phyloP scores from a whole-genome alignment of 2,329 filamentous ascomycete genomes.

The Diaporthe humulicola region DNA sequence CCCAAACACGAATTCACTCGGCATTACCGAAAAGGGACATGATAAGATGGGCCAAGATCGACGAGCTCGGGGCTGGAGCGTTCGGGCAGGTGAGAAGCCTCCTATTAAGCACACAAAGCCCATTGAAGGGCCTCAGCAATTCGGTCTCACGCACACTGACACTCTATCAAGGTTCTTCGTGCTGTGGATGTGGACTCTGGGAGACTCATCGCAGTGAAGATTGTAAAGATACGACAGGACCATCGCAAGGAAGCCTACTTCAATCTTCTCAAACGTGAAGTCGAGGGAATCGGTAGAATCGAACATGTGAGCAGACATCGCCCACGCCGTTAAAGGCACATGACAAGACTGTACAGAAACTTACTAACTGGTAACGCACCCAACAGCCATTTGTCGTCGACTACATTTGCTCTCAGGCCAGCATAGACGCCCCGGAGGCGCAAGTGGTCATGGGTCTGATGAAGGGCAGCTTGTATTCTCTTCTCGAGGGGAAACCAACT shows the following conservation, averaged over 20 bases:
- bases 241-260: not conserved
- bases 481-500: not conserved
- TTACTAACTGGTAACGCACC: not conserved
- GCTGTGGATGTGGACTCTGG: constrained; percentile 23
- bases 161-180: not conserved
- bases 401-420: not conserved
- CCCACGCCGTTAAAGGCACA: not conserved
- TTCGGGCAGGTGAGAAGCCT: constrained; percentile 13
- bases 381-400: constrained; percentile 6
- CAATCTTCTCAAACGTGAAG: not conserved
- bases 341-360: not conserved
- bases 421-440: not conserved
- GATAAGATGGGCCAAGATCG: not conserved
- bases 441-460: constrained; percentile 21
- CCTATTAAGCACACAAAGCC: too few relatives aligned
- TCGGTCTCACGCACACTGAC: too few relatives aligned
- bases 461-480: constrained; percentile 1
- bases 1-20: not conserved
- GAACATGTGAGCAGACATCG: not conserved
- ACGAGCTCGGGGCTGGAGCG: not conserved
- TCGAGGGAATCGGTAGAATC: constrained; percentile 8
- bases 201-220: constrained; percentile 8
- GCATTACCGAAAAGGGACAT: not conserved
- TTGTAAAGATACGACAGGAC: not conserved
- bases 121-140: too few relatives aligned